Evolutionary conservation across 2,329 filamentous ascomycete species (phyloP).

Genomic region (Penicillium olsonii): DNA sequence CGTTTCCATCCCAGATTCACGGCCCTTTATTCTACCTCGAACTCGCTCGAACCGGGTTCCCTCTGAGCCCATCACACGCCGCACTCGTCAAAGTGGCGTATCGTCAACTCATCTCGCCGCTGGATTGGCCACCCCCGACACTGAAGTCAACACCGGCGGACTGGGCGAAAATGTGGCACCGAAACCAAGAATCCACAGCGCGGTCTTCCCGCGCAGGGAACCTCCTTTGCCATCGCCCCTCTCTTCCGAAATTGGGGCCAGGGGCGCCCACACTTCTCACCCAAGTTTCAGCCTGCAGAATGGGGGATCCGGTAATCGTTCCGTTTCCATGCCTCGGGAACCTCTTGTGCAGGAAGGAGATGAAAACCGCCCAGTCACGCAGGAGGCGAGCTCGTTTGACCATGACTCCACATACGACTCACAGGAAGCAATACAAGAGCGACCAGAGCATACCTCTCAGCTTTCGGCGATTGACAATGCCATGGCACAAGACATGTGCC

Average conservation of each 20-base stretch:
- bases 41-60: conserved; percentile 38
- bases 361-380: conserved; percentile 6
- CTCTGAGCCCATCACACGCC: conserved; percentile 54
- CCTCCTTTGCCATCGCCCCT: conserved; percentile 34
- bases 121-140: conserved; percentile 45
- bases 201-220: conserved; percentile 34
- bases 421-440: conserved; percentile 22
- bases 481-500: conserved; percentile 80
- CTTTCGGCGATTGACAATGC: conserved; percentile 65
- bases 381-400: conserved; percentile 20
- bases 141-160: conserved; percentile 35
- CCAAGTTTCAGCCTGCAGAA: conserved; percentile 18
- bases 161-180: conserved; percentile 28
- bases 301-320: conserved; percentile 13
- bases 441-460: conserved; percentile 27
- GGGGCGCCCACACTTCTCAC: conserved; percentile 4
- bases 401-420: conserved; percentile 27
- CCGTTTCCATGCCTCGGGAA: conserved; percentile 4
- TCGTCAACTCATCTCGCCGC: conserved; percentile 31
- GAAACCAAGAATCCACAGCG: conserved; percentile 35
- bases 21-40: conserved; percentile 49
- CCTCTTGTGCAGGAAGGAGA: conserved; percentile 14
- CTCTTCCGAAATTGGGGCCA: conserved; percentile 33
- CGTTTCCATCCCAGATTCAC: conserved; percentile 53
- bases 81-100: conserved; percentile 35